A percentile compares a stretch with the other conserved stretches of the same genome.
phyloP scores from a whole-genome alignment of 768 basidiomycete species.

The Lactarius pseudohatsudake region DNA sequence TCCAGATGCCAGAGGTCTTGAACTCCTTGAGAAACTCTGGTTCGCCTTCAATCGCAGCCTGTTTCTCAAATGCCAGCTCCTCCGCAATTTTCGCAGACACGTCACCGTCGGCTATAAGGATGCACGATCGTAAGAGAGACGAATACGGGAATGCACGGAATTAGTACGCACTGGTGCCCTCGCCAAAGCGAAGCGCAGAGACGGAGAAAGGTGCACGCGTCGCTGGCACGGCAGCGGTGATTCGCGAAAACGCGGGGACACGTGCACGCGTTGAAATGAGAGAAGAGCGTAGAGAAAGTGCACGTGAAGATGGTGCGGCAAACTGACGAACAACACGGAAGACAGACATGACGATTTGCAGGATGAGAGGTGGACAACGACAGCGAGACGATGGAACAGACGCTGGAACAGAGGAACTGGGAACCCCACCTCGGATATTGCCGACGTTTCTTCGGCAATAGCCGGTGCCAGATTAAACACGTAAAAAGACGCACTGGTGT shows the following conservation, averaged over 20 bases:
- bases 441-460: not conserved
- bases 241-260: constrained; percentile 31
- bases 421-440: constrained; percentile 8
- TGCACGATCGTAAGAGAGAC: not conserved
- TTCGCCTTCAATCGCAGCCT: constrained; percentile 45
- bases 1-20: constrained; percentile 74
- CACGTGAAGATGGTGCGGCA: constrained; percentile 45
- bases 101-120: constrained; percentile 60
- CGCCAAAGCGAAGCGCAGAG: constrained; percentile 41
- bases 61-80: constrained; percentile 86
- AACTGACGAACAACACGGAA: constrained; percentile 61
- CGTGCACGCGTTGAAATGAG: constrained; percentile 31
- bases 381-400: not conserved
- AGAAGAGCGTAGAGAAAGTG: constrained; percentile 34
- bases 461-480: not conserved
- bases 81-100: constrained; percentile 73
- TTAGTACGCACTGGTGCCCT: constrained; percentile 45
- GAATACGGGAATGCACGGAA: not conserved
- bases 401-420: not conserved
- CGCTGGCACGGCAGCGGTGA: constrained; percentile 25
- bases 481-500: not conserved
- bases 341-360: constrained; percentile 52
- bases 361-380: not conserved
- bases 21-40: constrained; percentile 83
- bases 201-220: constrained; percentile 43